Conservation (phyloP, 192 early-diverging fungal genomes). For the Backusella tarrabulga region DNA sequence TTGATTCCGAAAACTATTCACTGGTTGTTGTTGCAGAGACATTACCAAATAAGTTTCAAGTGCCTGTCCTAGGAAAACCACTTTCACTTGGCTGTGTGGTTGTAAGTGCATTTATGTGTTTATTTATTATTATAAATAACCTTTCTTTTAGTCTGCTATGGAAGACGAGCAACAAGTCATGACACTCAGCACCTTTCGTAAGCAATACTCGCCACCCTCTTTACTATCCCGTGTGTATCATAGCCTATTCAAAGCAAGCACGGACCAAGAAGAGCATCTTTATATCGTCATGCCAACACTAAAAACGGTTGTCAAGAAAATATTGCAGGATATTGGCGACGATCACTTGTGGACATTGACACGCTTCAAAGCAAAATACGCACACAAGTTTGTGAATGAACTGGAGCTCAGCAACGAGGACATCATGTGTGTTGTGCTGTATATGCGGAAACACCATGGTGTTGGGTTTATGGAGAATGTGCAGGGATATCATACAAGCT, state of each 20-base stretch:
- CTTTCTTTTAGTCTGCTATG: not conserved
- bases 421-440: conserved; percentile 24
- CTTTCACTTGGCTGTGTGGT: conserved; percentile 15
- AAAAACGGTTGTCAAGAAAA: not conserved
- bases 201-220: conserved; percentile 4
- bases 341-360: conserved; percentile 10
- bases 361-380: conserved; percentile 7
- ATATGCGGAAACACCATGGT: conserved; percentile 19
- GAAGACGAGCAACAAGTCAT: conserved; percentile 13
- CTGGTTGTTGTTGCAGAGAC: not conserved
- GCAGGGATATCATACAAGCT: conserved; percentile 15
- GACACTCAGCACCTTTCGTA: not conserved
- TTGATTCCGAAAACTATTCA: not conserved
- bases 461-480: conserved; percentile 15
- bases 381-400: not conserved
- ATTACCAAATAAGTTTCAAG: conserved; percentile 11
- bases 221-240: not conserved
- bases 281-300: not conserved
- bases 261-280: not conserved
- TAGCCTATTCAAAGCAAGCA: not conserved
- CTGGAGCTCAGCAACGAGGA: conserved; percentile 28
- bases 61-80: conserved; percentile 17
- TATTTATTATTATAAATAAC: not conserved
- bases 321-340: not conserved
- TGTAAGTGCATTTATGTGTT: conserved; percentile 8